Percentiles rank a stretch among this genome's conserved stretches.
Conservation (phyloP, 2,329 filamentous ascomycete species). For the Phyllachora maydis region DNA sequence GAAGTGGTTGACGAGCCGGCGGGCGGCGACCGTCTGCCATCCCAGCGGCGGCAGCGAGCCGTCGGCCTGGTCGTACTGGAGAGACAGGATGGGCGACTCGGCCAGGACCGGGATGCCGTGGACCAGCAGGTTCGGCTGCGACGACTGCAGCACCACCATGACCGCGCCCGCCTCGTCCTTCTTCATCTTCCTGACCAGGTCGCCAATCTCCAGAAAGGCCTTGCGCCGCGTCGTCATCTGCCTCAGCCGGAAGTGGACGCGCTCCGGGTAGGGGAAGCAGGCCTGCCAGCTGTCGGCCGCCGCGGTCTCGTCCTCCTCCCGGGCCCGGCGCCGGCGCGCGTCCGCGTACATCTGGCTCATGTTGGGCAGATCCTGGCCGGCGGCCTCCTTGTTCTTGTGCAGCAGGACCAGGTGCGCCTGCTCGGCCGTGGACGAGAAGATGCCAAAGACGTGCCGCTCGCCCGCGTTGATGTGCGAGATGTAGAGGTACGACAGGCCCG, state of each 20-base stretch:
- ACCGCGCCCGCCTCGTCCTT: conserved; percentile 65
- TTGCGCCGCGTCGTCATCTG: conserved; percentile 83
- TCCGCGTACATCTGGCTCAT: conserved; percentile 76
- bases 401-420: conserved; percentile 80
- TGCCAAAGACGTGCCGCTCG: conserved; percentile 78
- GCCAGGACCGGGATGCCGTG: conserved; percentile 71
- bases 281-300: conserved; percentile 65
- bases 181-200: conserved; percentile 75
- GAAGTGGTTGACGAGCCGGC: conserved; percentile 73
- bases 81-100: conserved; percentile 62
- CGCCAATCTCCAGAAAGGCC: conserved; percentile 69
- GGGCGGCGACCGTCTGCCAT: conserved; percentile 81
- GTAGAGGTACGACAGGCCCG: conserved; percentile 66
- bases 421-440: conserved; percentile 68
- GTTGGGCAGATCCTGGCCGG: conserved; percentile 73
- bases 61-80: conserved; percentile 68
- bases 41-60: conserved; percentile 76
- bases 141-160: conserved; percentile 79
- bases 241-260: conserved; percentile 64
- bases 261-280: conserved; percentile 72
- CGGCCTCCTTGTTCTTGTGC: conserved; percentile 57
- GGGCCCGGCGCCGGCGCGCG: conserved; percentile 40
- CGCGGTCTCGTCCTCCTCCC: conserved; percentile 45
- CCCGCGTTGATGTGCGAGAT: conserved; percentile 83
- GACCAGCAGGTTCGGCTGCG: conserved; percentile 57